Conservation (phyloP, 1,284 basidiomycete species). For the Fomitopsis palustris region DNA sequence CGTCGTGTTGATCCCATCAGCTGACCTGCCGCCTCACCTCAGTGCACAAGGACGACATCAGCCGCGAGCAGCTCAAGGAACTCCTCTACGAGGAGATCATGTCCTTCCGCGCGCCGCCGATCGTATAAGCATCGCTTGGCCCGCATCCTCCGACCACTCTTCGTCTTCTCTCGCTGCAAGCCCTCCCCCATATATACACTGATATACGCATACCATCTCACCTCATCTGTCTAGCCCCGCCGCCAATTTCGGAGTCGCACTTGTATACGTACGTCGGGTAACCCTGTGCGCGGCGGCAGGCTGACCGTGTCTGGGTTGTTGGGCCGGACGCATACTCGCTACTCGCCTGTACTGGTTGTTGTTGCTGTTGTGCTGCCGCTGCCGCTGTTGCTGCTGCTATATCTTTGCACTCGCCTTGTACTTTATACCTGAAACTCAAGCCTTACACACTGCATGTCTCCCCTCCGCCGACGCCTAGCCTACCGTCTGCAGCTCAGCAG, state of each 20-base stretch:
- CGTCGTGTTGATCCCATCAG: constrained; percentile 1
- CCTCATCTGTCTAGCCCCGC: not conserved
- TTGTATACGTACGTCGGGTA: constrained; percentile 9
- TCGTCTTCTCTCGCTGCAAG: not conserved
- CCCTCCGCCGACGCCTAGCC: no score
- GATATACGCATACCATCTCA: not conserved
- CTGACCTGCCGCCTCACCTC: constrained; percentile 2
- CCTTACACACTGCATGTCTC: not conserved
- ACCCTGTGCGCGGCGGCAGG: not conserved
- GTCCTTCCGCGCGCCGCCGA: constrained; percentile 69
- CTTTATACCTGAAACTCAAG: not conserved
- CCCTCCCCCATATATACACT: no score
- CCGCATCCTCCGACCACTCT: not conserved
- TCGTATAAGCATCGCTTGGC: constrained; percentile 33
- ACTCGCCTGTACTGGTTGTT: not conserved
- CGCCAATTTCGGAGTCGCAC: constrained; percentile 2
- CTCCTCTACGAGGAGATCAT: constrained; percentile 72
- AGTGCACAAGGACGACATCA: constrained; percentile 94
- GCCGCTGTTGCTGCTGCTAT: no score
- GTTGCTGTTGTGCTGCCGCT: not conserved
- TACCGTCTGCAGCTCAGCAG: no score
- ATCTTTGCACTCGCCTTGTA: not conserved
- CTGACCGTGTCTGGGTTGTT: not conserved
- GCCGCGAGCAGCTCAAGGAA: constrained; percentile 76
- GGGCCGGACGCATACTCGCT: not conserved